Evolutionary conservation across 192 early-diverging fungal species (phyloP).

Genomic region (Linderina pennispora): DNA sequence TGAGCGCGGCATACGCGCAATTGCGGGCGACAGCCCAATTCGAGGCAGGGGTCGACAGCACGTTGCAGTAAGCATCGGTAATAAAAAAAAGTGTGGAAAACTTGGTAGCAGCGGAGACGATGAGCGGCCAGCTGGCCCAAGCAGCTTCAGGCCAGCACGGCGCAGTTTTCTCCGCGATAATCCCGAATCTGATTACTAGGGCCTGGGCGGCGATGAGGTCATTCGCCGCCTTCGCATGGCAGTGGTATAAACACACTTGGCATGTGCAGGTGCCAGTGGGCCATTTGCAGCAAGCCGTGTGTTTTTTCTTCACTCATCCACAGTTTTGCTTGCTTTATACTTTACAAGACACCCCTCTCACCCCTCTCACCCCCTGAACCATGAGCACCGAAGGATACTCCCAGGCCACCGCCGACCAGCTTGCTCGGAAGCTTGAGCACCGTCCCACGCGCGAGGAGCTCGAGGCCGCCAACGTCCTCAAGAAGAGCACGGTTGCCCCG

Average conservation of each 20-base stretch:
- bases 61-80: slow-evolving; percentile 39
- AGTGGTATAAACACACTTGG: slow-evolving; percentile 45
- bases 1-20: background rate
- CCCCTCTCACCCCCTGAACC: background rate
- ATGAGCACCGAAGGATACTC: background rate
- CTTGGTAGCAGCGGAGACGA: too few species aligned
- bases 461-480: slow-evolving; percentile 53
- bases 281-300: background rate
- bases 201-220: too few species aligned
- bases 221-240: too few species aligned
- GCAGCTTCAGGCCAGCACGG: too few species aligned
- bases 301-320: background rate
- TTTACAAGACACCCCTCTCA: background rate
- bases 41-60: slow-evolving; percentile 17
- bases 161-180: too few species aligned
- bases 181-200: too few species aligned
- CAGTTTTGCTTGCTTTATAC: background rate
- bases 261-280: background rate
- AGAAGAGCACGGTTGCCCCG: slow-evolving; percentile 31
- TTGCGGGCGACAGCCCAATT: background rate
- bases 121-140: too few species aligned
- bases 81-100: too few species aligned
- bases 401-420: slow-evolving; percentile 11
- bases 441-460: slow-evolving; percentile 55
- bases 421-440: slow-evolving; percentile 47